phyloP scores from a whole-genome alignment of 1,284 basidiomycete species.

The Irpex lacteus region DNA sequence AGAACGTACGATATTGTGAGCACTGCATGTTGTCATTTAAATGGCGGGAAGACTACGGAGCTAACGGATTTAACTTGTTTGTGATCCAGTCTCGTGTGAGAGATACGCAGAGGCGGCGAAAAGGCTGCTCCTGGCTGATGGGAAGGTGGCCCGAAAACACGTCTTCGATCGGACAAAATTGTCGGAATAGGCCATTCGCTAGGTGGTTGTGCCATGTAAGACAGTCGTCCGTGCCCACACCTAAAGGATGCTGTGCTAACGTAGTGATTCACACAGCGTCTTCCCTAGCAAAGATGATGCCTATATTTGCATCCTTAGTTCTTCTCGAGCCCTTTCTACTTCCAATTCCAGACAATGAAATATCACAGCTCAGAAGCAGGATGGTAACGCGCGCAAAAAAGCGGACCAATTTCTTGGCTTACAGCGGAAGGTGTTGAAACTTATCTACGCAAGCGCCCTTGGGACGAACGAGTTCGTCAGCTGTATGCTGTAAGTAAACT shows the following conservation, averaged over 20 bases:
- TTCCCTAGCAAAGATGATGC: conserved; percentile 2
- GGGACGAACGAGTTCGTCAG: conserved; percentile 7
- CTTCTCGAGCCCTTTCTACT: conserved; percentile 13
- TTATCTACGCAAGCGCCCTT: background rate
- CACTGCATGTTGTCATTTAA: background rate
- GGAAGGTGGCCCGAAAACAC: conserved; percentile 16
- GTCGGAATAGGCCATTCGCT: conserved; percentile 26
- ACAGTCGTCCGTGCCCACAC: background rate
- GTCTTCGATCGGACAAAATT: conserved; percentile 17
- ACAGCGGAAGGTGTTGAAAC: background rate
- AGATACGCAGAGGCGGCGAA: conserved; percentile 12
- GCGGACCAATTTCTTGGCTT: conserved; percentile 4
- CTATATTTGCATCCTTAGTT: conserved; percentile 6
- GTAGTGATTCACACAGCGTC: background rate
- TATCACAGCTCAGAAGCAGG: background rate
- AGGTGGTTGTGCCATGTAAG: conserved; percentile 22
- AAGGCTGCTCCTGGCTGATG: conserved; percentile 13
- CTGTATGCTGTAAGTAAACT: conserved; percentile 13
- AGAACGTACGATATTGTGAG: conserved; percentile 16
- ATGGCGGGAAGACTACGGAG: background rate
- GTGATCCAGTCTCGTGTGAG: conserved; percentile 8
- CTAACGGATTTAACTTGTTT: background rate
- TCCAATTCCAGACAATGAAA: background rate
- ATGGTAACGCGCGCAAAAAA: conserved; percentile 5
- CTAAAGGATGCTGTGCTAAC: background rate